Evolutionary conservation across 164 flowering plant species (phyloP).

Genomic region (Macadamia tetraphylla): DNA sequence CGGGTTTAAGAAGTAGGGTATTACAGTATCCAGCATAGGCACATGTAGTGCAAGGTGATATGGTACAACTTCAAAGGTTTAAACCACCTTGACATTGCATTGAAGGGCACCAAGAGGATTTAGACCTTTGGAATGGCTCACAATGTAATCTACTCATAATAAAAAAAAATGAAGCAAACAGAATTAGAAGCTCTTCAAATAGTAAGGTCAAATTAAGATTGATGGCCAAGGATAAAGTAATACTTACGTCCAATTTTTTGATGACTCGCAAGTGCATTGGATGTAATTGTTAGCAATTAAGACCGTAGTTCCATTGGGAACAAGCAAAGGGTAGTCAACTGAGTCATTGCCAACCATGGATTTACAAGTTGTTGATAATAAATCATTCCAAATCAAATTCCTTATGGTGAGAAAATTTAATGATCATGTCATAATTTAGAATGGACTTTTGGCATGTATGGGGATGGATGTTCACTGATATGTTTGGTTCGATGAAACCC

Average conservation of each 20-base stretch:
- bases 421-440: too few species aligned
- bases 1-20: too few species aligned
- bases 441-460: too few species aligned
- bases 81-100: constrained; percentile 34
- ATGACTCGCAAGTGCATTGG: constrained; percentile 47
- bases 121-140: constrained; percentile 27
- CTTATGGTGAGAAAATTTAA: too few species aligned
- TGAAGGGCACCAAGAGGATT: constrained; percentile 37
- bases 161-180: neutral
- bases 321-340: constrained; percentile 40
- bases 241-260: constrained; percentile 49
- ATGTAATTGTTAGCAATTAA: constrained; percentile 62
- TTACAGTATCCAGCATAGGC: constrained; percentile 73
- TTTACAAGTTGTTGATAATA: constrained; percentile 43
- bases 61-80: constrained; percentile 5
- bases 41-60: constrained; percentile 33
- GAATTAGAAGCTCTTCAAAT: too few species aligned
- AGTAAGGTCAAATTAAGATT: too few species aligned
- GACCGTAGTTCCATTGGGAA: constrained; percentile 47
- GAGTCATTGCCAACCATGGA: constrained; percentile 36
- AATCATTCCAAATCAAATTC: too few species aligned
- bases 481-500: too few species aligned
- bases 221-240: too few species aligned
- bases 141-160: constrained; percentile 44
- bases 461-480: too few species aligned